Evolutionary conservation across 2,329 filamentous ascomycete genomes (phyloP).

Genomic region (Calonectria pseudoreteaudii): DNA sequence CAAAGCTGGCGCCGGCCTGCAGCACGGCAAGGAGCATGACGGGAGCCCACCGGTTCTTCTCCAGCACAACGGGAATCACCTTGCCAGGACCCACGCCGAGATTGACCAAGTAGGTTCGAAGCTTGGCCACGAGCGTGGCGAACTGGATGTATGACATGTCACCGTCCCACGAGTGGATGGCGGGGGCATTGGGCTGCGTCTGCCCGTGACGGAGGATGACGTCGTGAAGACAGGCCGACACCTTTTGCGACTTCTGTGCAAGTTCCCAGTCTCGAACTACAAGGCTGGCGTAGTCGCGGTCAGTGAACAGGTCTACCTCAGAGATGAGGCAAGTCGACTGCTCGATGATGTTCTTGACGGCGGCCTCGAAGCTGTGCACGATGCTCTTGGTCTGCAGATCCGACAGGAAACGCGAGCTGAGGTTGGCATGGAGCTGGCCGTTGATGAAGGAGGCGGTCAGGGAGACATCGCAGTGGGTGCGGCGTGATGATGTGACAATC

Average conservation of each 20-base stretch:
- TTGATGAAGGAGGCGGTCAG: conserved; percentile 57
- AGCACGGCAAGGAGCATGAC: conserved; percentile 77
- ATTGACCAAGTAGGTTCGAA: conserved; percentile 60
- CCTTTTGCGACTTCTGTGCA: conserved; percentile 52
- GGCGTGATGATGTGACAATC: conserved; percentile 44
- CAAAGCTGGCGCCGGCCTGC: conserved; percentile 67
- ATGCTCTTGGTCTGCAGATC: conserved; percentile 59
- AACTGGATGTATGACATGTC: conserved; percentile 56
- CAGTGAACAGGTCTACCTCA: conserved; percentile 65
- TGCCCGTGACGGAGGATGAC: conserved; percentile 56
- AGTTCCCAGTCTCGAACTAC: conserved; percentile 62
- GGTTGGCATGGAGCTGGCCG: conserved; percentile 56
- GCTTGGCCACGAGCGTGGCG: conserved; percentile 50
- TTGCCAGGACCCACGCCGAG: conserved; percentile 64
- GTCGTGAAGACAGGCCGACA: conserved; percentile 57
- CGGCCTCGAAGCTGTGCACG: conserved; percentile 64
- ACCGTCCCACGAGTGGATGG: conserved; percentile 60
- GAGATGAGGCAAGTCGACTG: conserved; percentile 55
- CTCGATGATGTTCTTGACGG: conserved; percentile 60
- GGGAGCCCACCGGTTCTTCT: conserved; percentile 77
- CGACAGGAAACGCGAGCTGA: conserved; percentile 58
- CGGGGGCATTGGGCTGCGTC: conserved; percentile 52
- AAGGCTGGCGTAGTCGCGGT: conserved; percentile 66
- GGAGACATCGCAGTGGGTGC: conserved; percentile 60
- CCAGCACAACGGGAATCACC: conserved; percentile 74